Evolutionary conservation across 495 filamentous ascomycete genomes (phyloP).

Genomic region (Pyronema domesticum): DNA sequence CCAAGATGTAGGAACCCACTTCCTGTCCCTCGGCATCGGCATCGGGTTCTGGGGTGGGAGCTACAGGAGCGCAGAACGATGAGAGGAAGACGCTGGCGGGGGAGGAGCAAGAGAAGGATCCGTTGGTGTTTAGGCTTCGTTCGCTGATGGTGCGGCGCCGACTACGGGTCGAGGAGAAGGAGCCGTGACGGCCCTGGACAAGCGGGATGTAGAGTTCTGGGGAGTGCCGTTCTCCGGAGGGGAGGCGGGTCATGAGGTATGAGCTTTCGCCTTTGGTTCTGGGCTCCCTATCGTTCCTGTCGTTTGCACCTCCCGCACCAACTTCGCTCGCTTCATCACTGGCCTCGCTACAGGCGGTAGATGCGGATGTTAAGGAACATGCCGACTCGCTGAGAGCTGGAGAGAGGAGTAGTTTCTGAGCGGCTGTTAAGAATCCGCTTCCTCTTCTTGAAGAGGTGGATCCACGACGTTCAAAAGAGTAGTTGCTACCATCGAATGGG

Average conservation of each 20-base stretch:
- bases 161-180: neutral
- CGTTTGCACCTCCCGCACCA: no score
- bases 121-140: neutral
- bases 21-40: conserved; percentile 60
- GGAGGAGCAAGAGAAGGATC: neutral
- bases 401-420: neutral
- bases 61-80: neutral
- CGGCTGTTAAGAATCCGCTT: neutral
- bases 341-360: conserved; percentile 29
- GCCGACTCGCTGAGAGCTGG: conserved; percentile 5
- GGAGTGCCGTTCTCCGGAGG: neutral
- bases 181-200: conserved; percentile 9
- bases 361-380: conserved; percentile 43
- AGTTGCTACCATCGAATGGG: no score
- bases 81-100: conserved; percentile 3
- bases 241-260: neutral
- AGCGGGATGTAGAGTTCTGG: conserved; percentile 6
- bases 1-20: conserved; percentile 55
- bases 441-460: no score
- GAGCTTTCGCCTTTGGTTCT: no score
- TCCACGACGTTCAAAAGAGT: no score
- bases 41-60: conserved; percentile 10
- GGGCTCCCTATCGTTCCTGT: no score
- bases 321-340: no score
- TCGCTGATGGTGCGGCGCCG: neutral